Evolutionary conservation across 228 moss, liverwort and hornwort genomes (phyloP).

Genomic region (Sphagnum fallax): DNA sequence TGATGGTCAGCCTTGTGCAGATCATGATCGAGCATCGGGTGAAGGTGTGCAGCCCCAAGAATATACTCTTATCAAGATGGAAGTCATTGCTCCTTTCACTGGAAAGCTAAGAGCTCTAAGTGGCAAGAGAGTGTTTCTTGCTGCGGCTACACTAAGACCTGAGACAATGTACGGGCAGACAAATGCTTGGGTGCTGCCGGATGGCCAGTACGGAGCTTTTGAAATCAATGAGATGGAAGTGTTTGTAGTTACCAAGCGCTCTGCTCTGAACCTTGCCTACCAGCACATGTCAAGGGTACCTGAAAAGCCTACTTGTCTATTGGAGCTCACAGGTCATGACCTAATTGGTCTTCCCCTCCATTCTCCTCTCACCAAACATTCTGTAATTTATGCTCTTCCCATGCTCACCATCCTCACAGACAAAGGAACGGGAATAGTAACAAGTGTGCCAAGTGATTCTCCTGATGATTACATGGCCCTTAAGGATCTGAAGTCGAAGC

Average conservation of each 20-base stretch:
- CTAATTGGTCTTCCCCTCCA: slow-evolving; percentile 83
- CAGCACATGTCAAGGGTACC: slow-evolving; percentile 68
- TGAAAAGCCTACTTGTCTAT: slow-evolving; percentile 72
- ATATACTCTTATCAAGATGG: slow-evolving; percentile 91
- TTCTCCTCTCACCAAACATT: slow-evolving; percentile 58
- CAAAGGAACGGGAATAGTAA: slow-evolving; percentile 94
- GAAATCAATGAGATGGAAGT: slow-evolving; percentile 76
- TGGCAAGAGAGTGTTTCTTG: slow-evolving; percentile 75
- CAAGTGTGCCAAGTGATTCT: slow-evolving; percentile 90
- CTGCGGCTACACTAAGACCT: slow-evolving; percentile 90
- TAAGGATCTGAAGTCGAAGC: slow-evolving; percentile 71
- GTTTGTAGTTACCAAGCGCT: slow-evolving; percentile 65
- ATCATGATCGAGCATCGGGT: slow-evolving; percentile 92
- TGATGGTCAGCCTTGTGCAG: slow-evolving; percentile 95
- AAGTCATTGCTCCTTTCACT: slow-evolving; percentile 71
- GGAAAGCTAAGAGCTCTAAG: slow-evolving; percentile 69
- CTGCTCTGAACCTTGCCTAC: slow-evolving; percentile 89
- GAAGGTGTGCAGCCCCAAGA: slow-evolving; percentile 88
- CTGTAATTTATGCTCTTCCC: slow-evolving; percentile 72
- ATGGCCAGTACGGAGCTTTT: slow-evolving; percentile 90
- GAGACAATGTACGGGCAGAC: slow-evolving; percentile 99
- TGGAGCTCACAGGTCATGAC: slow-evolving; percentile 73
- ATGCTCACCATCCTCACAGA: slow-evolving; percentile 88
- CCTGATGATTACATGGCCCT: slow-evolving; percentile 97
- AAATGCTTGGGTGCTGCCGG: slow-evolving; percentile 93